Evolutionary conservation across 2,329 filamentous ascomycete species (phyloP), one percentile per base, ranked within the genome.

Genomic region (Beauveria caledonica): DNA sequence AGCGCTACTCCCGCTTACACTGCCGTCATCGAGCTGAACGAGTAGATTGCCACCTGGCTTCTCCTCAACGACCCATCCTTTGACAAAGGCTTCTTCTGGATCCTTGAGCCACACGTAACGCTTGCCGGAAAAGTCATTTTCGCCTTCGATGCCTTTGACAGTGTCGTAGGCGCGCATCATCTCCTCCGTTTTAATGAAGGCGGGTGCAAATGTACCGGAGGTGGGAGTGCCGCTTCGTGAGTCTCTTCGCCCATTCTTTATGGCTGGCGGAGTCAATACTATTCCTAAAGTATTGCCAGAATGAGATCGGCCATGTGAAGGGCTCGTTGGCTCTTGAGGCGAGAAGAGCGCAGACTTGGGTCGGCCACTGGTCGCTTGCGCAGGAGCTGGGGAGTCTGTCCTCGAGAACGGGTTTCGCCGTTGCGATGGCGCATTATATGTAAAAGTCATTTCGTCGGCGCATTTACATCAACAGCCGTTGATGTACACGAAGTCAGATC

Each of bases 51-150:
- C 85, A 53, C 78, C 83, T 2, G 78, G 83, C 56, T 88, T 76
- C 65, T 97, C 92, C 69, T 96, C 88, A 23, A 97, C 83, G 13
- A 99, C 86, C 85, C 92, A 93, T 4, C 93, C 95, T 67, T 92
- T 90, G 58, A 97, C 86, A 72, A 99, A 99, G 1, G 94, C 94
- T 60, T 83, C 82, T 68, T 92, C 84, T 1, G 90, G 81, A 75
- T 99, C 92, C 73, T 88, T 90, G 70, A 99, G 80, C 95, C 94
- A 99, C 65, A 99, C 92, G 78, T 97, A 99, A 78, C 94, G 86
- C 77, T 95, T 97, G 61, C 94, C 95, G 0, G 94, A 99, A 73
- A 99, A 97, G 79, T 99, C 94, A 72, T 97, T 97, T 71, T 97
- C 93, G 64, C 94, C 94, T 75, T 99, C 95, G 62, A 97, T 92